phyloP scores from a whole-genome alignment of 2,329 filamentous ascomycete species.

The Penicillium decumbens region DNA sequence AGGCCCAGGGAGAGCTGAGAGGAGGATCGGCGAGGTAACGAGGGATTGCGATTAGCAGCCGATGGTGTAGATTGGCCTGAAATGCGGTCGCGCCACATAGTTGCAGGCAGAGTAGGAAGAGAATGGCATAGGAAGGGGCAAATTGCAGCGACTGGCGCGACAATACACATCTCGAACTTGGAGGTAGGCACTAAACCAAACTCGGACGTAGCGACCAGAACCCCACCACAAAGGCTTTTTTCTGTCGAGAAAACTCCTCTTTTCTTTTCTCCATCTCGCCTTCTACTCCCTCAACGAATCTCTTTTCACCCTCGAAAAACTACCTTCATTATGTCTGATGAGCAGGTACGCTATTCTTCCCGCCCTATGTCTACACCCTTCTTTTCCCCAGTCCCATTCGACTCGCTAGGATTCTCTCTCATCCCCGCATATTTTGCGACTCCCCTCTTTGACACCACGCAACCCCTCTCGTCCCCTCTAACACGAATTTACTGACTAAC shows the following conservation, averaged over 20 bases:
- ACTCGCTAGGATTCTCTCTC: constrained; percentile 17
- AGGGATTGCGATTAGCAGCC: constrained; percentile 63
- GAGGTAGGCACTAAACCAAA: constrained; percentile 24
- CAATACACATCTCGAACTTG: background rate
- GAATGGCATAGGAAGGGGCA: background rate
- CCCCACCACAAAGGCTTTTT: constrained; percentile 35
- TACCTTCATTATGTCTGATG: constrained; percentile 60
- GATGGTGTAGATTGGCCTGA: constrained; percentile 64
- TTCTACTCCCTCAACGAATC: constrained; percentile 22
- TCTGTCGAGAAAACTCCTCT: constrained; percentile 24
- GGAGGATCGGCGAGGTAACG: constrained; percentile 62
- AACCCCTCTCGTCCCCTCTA: background rate
- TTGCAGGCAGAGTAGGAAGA: constrained; percentile 6
- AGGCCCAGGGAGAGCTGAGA: constrained; percentile 65
- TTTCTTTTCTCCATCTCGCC: constrained; percentile 27
- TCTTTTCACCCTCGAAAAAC: constrained; percentile 18
- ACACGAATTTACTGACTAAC: constrained; percentile 10
- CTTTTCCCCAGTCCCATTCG: constrained; percentile 25
- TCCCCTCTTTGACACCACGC: constrained; percentile 19
- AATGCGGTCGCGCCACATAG: constrained; percentile 89
- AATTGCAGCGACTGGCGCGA: no score
- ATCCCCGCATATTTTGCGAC: constrained; percentile 30
- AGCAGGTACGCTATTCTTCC: constrained; percentile 49
- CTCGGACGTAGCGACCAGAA: constrained; percentile 25
- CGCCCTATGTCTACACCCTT: constrained; percentile 17